A percentile compares a stretch with the other conserved stretches of the same genome.
These are phyloP conservation scores for Saccharomycopsis olivae DNA, from an alignment of 805 yeast genomes.

Conservation along the genomic window DNA sequence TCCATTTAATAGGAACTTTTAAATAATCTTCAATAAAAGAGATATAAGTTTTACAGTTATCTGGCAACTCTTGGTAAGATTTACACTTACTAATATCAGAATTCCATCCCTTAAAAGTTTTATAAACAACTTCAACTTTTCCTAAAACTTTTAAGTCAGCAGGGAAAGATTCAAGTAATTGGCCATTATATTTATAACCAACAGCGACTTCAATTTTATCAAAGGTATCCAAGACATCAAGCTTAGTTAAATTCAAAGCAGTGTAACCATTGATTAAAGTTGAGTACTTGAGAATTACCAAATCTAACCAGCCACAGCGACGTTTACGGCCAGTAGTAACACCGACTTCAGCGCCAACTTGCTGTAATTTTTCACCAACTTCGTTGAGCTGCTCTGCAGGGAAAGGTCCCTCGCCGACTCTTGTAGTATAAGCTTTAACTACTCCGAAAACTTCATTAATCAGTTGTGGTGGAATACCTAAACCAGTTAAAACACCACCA, in stretches of 20 bases:
- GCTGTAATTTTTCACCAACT: constrained; percentile 78
- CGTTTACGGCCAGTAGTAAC: constrained; percentile 98
- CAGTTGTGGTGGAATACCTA: constrained; percentile 87
- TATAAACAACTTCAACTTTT: constrained; percentile 86
- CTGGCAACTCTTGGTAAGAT: constrained; percentile 71
- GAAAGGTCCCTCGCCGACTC: constrained; percentile 99
- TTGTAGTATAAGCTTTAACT: constrained; percentile 95
- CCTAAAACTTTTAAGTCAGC: constrained; percentile 78
- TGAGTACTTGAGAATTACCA: constrained; percentile 89
- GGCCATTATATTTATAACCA: constrained; percentile 71
- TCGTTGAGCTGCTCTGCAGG: constrained; percentile 92
- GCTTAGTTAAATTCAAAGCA: constrained; percentile 83
- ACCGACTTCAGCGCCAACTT: constrained; percentile 91
- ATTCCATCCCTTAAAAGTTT: constrained; percentile 92
- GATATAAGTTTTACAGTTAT: constrained; percentile 76
- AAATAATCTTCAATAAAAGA: constrained; percentile 77
- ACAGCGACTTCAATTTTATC: constrained; percentile 83
- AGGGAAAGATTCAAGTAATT: constrained; percentile 73
- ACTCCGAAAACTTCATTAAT: constrained; percentile 85
- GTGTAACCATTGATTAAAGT: constrained; percentile 93
- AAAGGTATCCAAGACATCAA: constrained; percentile 88
- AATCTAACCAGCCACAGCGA: constrained; percentile 98
- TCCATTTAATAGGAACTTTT: constrained; percentile 85
- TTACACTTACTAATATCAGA: constrained; percentile 64
- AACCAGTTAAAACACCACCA: constrained; percentile 96